A percentile compares a stretch with the other conserved stretches of the same genome.
Conservation (phyloP, 2,329 filamentous ascomycete species). For the Fusarium sp. region DNA sequence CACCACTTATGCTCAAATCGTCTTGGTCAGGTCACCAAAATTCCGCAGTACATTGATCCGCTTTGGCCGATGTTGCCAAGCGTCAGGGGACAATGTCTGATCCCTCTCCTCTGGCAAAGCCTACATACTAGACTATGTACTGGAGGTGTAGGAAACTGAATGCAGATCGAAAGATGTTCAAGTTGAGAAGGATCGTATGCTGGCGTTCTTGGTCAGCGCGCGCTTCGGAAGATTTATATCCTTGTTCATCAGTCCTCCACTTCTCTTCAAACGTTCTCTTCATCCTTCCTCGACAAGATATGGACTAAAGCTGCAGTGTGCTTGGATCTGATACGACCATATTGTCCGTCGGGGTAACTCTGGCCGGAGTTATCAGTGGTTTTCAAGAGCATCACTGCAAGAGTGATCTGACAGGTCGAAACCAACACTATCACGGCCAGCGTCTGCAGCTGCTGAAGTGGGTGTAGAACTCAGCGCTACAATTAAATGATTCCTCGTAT, state of each 20-base stretch:
- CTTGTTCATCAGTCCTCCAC: slow-evolving; percentile 19
- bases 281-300: neutral
- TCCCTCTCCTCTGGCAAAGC: neutral
- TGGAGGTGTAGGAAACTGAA: neutral
- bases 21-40: slow-evolving; percentile 1
- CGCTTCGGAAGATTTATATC: slow-evolving; percentile 23
- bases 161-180: neutral
- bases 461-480: slow-evolving; percentile 1
- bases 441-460: slow-evolving; percentile 4
- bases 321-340: neutral
- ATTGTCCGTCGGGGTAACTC: neutral
- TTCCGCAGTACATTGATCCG: neutral
- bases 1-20: neutral
- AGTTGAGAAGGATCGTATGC: neutral
- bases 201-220: neutral
- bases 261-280: slow-evolving; percentile 13
- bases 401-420: slow-evolving; percentile 40
- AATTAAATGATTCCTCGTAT: slow-evolving; percentile 3
- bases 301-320: neutral
- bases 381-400: neutral
- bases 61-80: neutral
- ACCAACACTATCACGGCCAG: slow-evolving; percentile 30
- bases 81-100: neutral
- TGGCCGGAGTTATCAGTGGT: neutral
- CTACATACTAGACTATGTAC: neutral